A percentile compares a stretch with the other conserved stretches of the same genome.
phyloP scores from a whole-genome alignment of 139 green algal genomes.

The Zygnema circumcarinatum region DNA sequence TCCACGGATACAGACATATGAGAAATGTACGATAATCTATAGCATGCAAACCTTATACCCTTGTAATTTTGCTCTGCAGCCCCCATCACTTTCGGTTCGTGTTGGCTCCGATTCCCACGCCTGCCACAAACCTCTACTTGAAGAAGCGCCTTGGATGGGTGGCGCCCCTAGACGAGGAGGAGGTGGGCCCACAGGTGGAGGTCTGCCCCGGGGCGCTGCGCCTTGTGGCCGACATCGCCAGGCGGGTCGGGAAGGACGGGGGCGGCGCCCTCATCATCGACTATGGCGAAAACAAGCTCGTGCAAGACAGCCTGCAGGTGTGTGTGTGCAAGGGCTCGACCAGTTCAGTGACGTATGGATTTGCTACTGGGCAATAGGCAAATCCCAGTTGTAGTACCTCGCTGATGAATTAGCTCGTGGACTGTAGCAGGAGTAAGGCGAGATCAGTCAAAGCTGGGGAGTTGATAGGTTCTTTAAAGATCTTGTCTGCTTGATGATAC shows the following conservation, averaged over 20 bases:
- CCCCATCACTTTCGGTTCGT: conserved; percentile 65
- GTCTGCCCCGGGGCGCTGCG: conserved; percentile 72
- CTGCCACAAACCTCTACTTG: conserved; percentile 73
- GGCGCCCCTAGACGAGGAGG: not conserved
- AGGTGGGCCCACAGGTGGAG: conserved; percentile 50
- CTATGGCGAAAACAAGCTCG: conserved; percentile 85
- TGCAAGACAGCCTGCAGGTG: conserved; percentile 75
- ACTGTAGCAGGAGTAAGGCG: too few species aligned
- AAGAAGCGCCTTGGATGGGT: conserved; percentile 68
- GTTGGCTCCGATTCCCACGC: conserved; percentile 76
- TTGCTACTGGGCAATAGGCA: too few species aligned
- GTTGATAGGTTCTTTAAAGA: too few species aligned
- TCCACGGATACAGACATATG: too few species aligned
- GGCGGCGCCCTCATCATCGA: conserved; percentile 93
- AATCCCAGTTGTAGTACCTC: too few species aligned
- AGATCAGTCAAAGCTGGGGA: too few species aligned
- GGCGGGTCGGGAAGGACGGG: conserved; percentile 69
- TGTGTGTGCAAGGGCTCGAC: not conserved
- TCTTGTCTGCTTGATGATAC: too few species aligned
- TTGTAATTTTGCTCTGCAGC: conserved; percentile 7
- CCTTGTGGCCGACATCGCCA: conserved; percentile 71
- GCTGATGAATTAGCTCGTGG: too few species aligned
- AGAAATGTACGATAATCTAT: too few species aligned
- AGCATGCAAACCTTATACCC: too few species aligned
- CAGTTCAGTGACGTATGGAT: too few species aligned